A percentile compares a stretch with the other conserved stretches of the same genome.
These are phyloP conservation scores for Cutaneotrichosporon dermatis DNA, from an alignment of 1,284 basidiomycete genomes.

Conservation along the genomic window DNA sequence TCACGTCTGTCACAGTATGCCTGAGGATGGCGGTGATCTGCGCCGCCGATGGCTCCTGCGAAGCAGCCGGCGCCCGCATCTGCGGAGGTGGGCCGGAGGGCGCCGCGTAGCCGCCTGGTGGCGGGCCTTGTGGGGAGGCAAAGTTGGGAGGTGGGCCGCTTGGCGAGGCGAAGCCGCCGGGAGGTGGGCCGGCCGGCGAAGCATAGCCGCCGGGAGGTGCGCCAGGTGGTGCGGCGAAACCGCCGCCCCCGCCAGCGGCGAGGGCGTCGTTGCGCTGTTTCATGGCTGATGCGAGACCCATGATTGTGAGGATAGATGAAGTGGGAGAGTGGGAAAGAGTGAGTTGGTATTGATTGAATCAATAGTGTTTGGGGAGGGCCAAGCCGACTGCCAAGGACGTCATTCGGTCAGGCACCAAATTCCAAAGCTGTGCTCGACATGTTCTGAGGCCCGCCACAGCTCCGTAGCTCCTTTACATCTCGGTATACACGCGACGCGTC, in stretches of 20 bases:
- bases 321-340: neutral
- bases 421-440: no score
- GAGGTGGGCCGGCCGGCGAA: neutral
- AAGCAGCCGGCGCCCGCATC: neutral
- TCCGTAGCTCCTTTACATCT: no score
- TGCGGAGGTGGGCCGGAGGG: no score
- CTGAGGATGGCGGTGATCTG: slow-evolving; percentile 20
- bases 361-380: neutral
- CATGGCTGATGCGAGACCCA: slow-evolving; percentile 2
- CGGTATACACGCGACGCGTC: no score
- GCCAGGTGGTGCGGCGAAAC: neutral
- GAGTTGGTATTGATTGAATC: no score
- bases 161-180: neutral
- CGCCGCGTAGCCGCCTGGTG: neutral
- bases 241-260: neutral
- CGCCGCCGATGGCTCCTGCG: neutral
- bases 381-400: neutral
- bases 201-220: neutral
- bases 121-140: neutral
- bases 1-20: slow-evolving; percentile 48
- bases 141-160: neutral
- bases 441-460: no score
- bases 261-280: neutral
- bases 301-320: neutral
- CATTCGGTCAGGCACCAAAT: neutral